These are phyloP conservation scores for Teratosphaeria viscida DNA, from an alignment of 2,329 filamentous ascomycete genomes.

Conservation along the genomic window DNA sequence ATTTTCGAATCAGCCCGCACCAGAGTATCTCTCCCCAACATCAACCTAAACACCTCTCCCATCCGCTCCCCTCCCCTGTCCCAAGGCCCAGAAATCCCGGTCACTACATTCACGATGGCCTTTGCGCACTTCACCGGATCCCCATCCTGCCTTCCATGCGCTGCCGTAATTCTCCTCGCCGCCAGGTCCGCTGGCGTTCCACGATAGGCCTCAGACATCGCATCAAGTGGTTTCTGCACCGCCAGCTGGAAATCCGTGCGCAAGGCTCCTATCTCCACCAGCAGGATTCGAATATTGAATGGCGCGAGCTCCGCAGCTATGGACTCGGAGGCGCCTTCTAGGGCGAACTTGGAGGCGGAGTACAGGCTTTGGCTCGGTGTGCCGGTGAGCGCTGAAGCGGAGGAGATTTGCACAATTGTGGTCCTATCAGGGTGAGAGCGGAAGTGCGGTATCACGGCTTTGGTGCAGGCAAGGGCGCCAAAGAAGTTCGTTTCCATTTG, in stretches of 20 bases:
- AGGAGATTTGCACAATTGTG: slow-evolving; percentile 16
- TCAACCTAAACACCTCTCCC: slow-evolving; percentile 23
- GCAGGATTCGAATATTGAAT: slow-evolving; percentile 29
- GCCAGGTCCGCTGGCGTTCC: background rate
- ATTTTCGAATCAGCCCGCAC: slow-evolving; percentile 10
- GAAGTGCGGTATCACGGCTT: slow-evolving; percentile 10
- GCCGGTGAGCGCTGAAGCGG: slow-evolving; percentile 11
- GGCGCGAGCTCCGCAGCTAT: slow-evolving; percentile 27
- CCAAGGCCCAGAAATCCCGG: slow-evolving; percentile 4
- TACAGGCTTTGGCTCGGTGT: slow-evolving; percentile 10
- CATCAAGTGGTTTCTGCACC: slow-evolving; percentile 3
- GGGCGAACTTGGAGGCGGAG: slow-evolving; percentile 27
- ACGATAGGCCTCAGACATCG: slow-evolving; percentile 8
- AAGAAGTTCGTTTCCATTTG: slow-evolving; percentile 17
- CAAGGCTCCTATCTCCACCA: slow-evolving; percentile 36
- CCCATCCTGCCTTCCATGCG: slow-evolving; percentile 19
- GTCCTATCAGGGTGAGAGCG: slow-evolving; percentile 5
- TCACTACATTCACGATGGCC: slow-evolving; percentile 30
- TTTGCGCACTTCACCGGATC: slow-evolving; percentile 29
- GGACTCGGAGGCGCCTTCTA: slow-evolving; percentile 32
- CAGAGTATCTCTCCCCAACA: slow-evolving; percentile 30
- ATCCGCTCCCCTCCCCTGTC: slow-evolving; percentile 24
- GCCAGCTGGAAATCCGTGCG: slow-evolving; percentile 29
- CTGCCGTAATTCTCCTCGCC: slow-evolving; percentile 6
- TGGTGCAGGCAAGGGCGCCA: slow-evolving; percentile 11